Evolutionary conservation across 2,329 filamentous ascomycete species (phyloP), one percentile per base, ranked within the genome.

Genomic region (Sclerotinia nivalis): DNA sequence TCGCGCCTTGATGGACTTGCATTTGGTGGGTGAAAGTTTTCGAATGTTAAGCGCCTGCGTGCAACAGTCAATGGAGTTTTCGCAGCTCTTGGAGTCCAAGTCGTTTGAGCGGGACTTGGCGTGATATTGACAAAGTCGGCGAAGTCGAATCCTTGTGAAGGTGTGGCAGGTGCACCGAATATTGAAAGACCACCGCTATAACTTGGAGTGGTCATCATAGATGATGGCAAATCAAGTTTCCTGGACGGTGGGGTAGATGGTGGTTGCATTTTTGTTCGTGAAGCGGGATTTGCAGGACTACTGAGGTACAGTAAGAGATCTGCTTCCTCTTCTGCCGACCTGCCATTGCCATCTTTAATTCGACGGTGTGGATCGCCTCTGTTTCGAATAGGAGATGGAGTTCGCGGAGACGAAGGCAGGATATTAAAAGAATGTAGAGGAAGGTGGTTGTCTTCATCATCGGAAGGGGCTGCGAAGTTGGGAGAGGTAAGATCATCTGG

Each of bases 61-160:
- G 72, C 71, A 4, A 77, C 72, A 7, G 75, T 74, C 18, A 74
- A 68, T 8, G 77, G 76, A 10, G 77, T 78, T 60, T 77, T 77
- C 20, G 60, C 68, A 6, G 74, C 74, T 34, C 75, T 66, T 22
- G 77, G 77, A 37, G 77, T 79, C 92, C 93, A 97, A 13, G 89
- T 87, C 75, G 89, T 93, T 82, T 97, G 96, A 37, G 93, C 96
- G 28, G 96, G 96, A 77, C 93, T 97, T 0, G 96, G 96, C 9
- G 96, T 97, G 79, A 98, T 95, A 81, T 98, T 97, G 78, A 98
- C 91, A 81, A 97, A 99, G 79, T 99, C 96, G 66, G 93, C 89
- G 82, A 98, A 97, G 82, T 98, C 96, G 80, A 98, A 96, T 61
- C 80, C 82, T 77, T 94, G 91, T 22, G 90, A 90, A 0, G 95